A percentile compares a stretch with the other conserved stretches of the same genome.
phyloP scores from a whole-genome alignment of 176 grass and related monocot genomes.

The Puccinellia tenuiflora region DNA sequence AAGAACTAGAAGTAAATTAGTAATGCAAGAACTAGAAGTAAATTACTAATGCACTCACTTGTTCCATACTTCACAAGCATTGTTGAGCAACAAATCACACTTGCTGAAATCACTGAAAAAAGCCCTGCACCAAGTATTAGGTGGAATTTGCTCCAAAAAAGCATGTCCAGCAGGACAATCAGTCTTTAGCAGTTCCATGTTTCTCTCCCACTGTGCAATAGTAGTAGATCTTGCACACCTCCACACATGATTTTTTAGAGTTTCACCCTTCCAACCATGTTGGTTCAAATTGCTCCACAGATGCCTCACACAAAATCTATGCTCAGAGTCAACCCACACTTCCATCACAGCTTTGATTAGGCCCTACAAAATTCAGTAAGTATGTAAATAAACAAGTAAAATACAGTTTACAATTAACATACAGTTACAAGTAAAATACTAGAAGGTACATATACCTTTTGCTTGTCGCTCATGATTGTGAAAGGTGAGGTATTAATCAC shows the following conservation, averaged over 20 bases:
- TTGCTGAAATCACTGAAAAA: not conserved
- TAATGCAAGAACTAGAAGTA: too few species aligned
- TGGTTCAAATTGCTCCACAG: not conserved
- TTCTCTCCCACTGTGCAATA: not conserved
- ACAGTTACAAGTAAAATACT: too few species aligned
- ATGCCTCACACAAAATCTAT: not conserved
- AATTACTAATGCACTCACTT: too few species aligned
- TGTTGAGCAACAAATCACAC: not conserved
- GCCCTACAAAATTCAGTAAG: too few species aligned
- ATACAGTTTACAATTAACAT: too few species aligned
- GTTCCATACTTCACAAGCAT: not conserved
- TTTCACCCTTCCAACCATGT: not conserved
- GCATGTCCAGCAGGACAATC: not conserved
- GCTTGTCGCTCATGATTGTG: not conserved
- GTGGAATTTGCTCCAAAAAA: not conserved
- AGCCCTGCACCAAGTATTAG: not conserved
- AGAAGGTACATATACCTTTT: not conserved
- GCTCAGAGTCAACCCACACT: not conserved
- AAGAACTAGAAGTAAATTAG: too few species aligned
- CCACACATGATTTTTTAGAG: not conserved
- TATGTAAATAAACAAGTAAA: too few species aligned
- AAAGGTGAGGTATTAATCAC: not conserved
- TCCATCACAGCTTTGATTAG: not conserved
- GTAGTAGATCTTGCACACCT: not conserved
- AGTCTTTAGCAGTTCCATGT: not conserved